phyloP scores from a whole-genome alignment of 176 grass and related monocot genomes.

The Eremochloa ophiuroides region DNA sequence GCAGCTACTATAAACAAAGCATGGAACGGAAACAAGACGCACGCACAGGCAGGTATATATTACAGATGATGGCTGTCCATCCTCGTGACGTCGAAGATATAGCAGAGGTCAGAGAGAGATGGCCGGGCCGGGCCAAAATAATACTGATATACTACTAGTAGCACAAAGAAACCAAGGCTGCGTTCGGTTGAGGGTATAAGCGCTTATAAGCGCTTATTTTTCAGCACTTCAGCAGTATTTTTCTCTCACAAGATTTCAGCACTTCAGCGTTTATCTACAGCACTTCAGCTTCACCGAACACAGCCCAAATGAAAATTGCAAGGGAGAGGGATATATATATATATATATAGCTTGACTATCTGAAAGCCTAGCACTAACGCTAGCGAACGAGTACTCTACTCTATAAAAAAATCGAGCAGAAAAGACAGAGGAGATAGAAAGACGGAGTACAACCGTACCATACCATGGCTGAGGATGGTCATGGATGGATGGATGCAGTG shows the following conservation, averaged over 20 bases:
- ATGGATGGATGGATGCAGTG: not conserved
- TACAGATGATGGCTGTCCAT: conserved; percentile 30
- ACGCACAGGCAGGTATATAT: no score
- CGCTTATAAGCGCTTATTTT: no score
- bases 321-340: no score
- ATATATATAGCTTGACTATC: not conserved
- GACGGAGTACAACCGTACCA: conserved; percentile 4
- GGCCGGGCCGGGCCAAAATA: not conserved
- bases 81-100: conserved; percentile 26
- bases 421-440: not conserved
- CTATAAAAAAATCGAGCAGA: not conserved
- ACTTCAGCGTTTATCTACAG: no score
- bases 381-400: no score
- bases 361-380: not conserved
- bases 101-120: conserved; percentile 8
- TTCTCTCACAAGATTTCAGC: no score
- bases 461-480: not conserved
- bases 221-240: no score
- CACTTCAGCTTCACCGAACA: no score
- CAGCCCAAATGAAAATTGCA: no score
- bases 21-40: not conserved
- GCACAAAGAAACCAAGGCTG: no score
- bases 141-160: no score
- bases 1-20: not conserved
- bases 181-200: no score